phyloP scores from a whole-genome alignment of 2,329 filamentous ascomycete species.

The Lecanicillium sp. region DNA sequence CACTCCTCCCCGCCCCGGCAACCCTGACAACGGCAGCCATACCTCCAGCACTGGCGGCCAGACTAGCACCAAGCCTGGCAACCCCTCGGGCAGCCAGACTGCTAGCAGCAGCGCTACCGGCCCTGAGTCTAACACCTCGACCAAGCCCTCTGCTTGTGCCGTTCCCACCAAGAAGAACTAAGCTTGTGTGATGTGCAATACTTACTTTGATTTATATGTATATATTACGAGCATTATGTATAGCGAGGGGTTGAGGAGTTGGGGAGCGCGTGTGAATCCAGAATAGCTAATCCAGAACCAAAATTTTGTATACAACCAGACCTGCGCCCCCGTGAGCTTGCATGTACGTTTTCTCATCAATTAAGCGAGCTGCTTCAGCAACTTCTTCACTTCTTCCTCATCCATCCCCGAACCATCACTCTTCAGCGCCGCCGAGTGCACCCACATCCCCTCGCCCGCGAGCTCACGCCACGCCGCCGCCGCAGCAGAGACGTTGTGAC shows the following conservation, averaged over 20 bases:
- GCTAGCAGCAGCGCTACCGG: not conserved
- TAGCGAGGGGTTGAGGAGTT: slow-evolving; percentile 2
- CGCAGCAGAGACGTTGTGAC: slow-evolving; percentile 30
- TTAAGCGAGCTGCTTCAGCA: not conserved
- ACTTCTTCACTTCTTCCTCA: slow-evolving; percentile 20
- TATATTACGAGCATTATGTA: slow-evolving; percentile 3
- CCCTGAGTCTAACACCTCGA: not conserved
- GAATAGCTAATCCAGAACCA: too few relatives aligned
- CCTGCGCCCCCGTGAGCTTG: too few relatives aligned
- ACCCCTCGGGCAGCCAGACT: not conserved
- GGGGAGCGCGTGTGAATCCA: not conserved
- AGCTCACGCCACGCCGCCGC: slow-evolving; percentile 25
- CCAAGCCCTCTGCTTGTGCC: not conserved
- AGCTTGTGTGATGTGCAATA: not conserved
- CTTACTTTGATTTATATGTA: not conserved
- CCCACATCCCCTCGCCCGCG: slow-evolving; percentile 27
- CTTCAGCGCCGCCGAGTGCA: slow-evolving; percentile 43
- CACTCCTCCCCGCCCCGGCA: slow-evolving; percentile 3
- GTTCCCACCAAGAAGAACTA: not conserved
- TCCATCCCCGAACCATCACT: slow-evolving; percentile 20
- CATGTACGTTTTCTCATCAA: too few relatives aligned
- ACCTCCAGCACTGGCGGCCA: too few relatives aligned
- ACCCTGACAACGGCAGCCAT: not conserved
- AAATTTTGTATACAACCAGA: too few relatives aligned
- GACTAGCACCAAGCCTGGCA: too few relatives aligned